Percentiles rank a stretch among this genome's conserved stretches.
Conservation (phyloP, 1,284 basidiomycete genomes). For the Tremellales sp. region DNA sequence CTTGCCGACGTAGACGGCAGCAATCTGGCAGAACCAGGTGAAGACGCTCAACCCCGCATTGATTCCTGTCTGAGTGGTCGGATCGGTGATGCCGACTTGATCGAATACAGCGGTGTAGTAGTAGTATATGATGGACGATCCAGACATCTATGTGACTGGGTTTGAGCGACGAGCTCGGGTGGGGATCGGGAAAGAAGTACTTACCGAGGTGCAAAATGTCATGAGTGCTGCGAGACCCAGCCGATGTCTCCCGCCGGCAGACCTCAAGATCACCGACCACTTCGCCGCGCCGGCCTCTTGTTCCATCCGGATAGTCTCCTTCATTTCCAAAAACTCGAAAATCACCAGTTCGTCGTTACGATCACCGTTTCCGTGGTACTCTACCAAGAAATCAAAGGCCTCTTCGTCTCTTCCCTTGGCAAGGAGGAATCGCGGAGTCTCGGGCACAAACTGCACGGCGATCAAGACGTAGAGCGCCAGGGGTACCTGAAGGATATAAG, state of each 20-base stretch:
- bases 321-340: slow-evolving; percentile 76
- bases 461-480: slow-evolving; percentile 45
- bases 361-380: slow-evolving; percentile 72
- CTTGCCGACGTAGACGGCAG: slow-evolving; percentile 36
- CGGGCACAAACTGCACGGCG: slow-evolving; percentile 49
- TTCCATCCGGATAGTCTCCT: slow-evolving; percentile 68
- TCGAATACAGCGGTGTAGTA: slow-evolving; percentile 47
- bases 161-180: too few relatives aligned
- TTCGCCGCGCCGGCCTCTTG: slow-evolving; percentile 45
- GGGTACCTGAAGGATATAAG: slow-evolving; percentile 47
- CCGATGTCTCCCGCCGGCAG: slow-evolving; percentile 37
- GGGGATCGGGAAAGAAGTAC: too few relatives aligned
- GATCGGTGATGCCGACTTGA: slow-evolving; percentile 46
- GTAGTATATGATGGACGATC: slow-evolving; percentile 48
- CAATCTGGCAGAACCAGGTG: slow-evolving; percentile 46
- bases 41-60: slow-evolving; percentile 47
- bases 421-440: slow-evolving; percentile 46
- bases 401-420: slow-evolving; percentile 55
- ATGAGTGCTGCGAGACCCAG: slow-evolving; percentile 45
- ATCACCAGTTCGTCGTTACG: slow-evolving; percentile 61
- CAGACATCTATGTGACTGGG: slow-evolving; percentile 20
- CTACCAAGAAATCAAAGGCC: slow-evolving; percentile 69
- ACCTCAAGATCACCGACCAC: slow-evolving; percentile 41
- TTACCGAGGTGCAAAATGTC: slow-evolving; percentile 39
- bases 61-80: slow-evolving; percentile 48